phyloP scores from a whole-genome alignment of 441 rosid species.

The Kokia cookei region DNA sequence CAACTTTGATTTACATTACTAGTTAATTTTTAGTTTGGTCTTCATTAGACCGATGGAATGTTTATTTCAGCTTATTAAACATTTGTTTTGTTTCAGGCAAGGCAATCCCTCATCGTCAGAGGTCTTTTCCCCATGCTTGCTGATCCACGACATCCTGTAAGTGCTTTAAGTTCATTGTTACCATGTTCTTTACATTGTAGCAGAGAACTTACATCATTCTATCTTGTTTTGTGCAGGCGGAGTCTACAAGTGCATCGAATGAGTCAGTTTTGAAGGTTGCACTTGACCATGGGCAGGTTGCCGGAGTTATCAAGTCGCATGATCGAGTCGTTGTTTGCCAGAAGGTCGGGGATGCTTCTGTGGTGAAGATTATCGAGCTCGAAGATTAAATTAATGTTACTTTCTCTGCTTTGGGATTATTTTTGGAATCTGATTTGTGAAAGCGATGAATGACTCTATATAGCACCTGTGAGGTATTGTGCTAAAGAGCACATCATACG shows the following conservation, averaged over 20 bases:
- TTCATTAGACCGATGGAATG: background rate
- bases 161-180: conserved; percentile 8
- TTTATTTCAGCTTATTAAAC: background rate
- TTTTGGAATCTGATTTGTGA: conserved; percentile 1
- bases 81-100: conserved; percentile 37
- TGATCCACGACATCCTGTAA: conserved; percentile 95
- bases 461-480: conserved; percentile 9
- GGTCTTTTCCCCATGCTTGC: conserved; percentile 99
- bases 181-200: background rate
- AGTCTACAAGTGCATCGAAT: conserved; percentile 80
- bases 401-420: conserved; percentile 2
- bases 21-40: background rate
- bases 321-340: conserved; percentile 96
- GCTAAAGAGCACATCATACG: background rate
- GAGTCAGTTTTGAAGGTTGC: conserved; percentile 94
- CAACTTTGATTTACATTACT: background rate
- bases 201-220: background rate
- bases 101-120: conserved; percentile 90
- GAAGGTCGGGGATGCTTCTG: conserved; percentile 95
- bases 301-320: conserved; percentile 75
- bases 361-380: conserved; percentile 96
- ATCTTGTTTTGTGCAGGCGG: conserved; percentile 47
- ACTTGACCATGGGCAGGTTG: conserved; percentile 78
- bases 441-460: conserved; percentile 1
- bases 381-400: conserved; percentile 48